Evolutionary conservation across 495 filamentous ascomycete species (phyloP).

Genomic region (Penicillium pancosmium): DNA sequence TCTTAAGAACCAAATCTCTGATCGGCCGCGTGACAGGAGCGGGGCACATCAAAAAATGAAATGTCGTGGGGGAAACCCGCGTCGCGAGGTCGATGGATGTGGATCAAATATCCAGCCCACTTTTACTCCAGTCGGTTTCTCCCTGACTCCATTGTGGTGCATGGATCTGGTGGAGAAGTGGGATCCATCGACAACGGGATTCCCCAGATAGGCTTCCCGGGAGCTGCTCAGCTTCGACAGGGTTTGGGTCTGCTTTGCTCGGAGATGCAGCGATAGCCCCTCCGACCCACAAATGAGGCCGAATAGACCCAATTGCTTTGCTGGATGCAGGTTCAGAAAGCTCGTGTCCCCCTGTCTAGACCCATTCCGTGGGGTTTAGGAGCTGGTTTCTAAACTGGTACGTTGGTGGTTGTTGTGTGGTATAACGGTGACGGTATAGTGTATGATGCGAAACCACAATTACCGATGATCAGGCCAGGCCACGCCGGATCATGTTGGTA

Average conservation of each 20-base stretch:
- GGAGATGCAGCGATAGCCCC: background rate
- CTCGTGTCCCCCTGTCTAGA: background rate
- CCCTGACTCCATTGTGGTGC: background rate
- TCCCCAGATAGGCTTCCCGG: constrained; percentile 34
- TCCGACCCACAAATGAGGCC: constrained; percentile 1
- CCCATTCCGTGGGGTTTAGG: constrained; percentile 6
- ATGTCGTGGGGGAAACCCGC: constrained; percentile 8
- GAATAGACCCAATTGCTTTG: background rate
- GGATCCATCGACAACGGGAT: constrained; percentile 20
- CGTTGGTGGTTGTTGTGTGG: constrained; percentile 3
- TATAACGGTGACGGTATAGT: constrained; percentile 29
- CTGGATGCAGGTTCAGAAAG: background rate
- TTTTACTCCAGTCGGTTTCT: constrained; percentile 12
- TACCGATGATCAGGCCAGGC: constrained; percentile 1
- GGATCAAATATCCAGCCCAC: constrained; percentile 9
- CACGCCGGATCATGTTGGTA: background rate
- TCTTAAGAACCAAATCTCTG: constrained; percentile 20
- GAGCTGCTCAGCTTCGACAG: constrained; percentile 8
- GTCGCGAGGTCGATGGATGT: background rate
- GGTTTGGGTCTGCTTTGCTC: constrained; percentile 2
- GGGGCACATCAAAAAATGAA: background rate
- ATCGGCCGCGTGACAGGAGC: constrained; percentile 21
- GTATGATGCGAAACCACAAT: constrained; percentile 27
- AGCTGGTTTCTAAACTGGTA: background rate
- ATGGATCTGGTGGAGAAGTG: constrained; percentile 7